These are phyloP conservation scores for Trifolium dubium DNA, from an alignment of 306 rosid species.

Conservation along the genomic window DNA sequence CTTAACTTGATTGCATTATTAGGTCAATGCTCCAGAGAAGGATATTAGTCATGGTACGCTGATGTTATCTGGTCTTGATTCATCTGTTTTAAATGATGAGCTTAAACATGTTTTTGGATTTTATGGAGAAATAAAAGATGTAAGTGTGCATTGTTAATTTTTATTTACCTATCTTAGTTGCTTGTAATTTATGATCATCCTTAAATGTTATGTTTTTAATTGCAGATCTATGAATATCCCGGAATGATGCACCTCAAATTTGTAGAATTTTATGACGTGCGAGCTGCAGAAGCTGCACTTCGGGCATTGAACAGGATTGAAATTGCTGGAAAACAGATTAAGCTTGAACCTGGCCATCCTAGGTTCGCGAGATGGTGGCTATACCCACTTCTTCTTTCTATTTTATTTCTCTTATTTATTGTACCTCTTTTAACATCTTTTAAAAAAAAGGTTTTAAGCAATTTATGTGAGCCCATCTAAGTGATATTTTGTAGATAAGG, in stretches of 20 bases:
- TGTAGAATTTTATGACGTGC: constrained; percentile 74
- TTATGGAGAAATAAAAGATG: constrained; percentile 83
- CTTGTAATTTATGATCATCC: constrained; percentile 19
- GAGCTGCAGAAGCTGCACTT: constrained; percentile 77
- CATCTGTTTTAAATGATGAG: constrained; percentile 67
- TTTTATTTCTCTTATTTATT: constrained; percentile 13
- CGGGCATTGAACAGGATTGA: constrained; percentile 61
- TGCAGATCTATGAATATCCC: constrained; percentile 68
- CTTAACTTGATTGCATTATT: constrained; percentile 41
- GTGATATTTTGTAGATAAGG: constrained; percentile 13
- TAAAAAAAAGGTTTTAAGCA: not conserved
- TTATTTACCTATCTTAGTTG: constrained; percentile 22
- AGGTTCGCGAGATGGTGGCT: constrained; percentile 56
- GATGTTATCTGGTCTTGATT: constrained; percentile 70
- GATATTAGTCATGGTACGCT: constrained; percentile 75
- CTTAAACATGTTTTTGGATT: constrained; percentile 62
- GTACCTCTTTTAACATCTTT: not conserved
- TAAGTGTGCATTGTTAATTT: constrained; percentile 48
- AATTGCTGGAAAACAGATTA: constrained; percentile 75
- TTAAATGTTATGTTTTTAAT: constrained; percentile 35
- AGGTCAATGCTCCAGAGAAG: constrained; percentile 77
- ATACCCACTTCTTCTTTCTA: constrained; percentile 25
- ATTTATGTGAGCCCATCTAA: constrained; percentile 14
- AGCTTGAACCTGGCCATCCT: constrained; percentile 67
- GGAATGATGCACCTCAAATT: constrained; percentile 52